Evolutionary conservation across 176 grass and related monocot species (phyloP), one percentile per base, ranked within the genome.

Genomic region (Elymus sibiricus): DNA sequence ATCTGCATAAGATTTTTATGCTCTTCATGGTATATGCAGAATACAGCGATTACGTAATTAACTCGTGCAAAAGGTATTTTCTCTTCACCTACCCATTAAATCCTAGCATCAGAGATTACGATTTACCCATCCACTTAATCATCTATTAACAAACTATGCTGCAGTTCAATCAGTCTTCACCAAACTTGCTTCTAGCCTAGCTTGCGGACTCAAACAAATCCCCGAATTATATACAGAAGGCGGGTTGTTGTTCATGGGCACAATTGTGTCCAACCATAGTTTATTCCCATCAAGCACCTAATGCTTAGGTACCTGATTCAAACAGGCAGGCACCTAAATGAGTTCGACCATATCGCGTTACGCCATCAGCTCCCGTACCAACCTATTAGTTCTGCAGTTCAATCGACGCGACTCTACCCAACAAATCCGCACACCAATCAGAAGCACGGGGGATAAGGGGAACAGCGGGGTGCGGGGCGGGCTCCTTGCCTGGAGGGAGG

Each of bases 401-500:
- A 64, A 13, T 64, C 25, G 19, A 83, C 11, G 13, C 11, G 12
- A 83, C 11, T 74, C 64, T 56, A 65, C 39, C 9, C 11, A 17
- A 19, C 68, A 28, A 42, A 75, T 73, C 53, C 82, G 22, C 11
- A 67, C 6, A 67, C 0, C 11, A 53, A 73, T 16, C 34, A 4
- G 8, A 86, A 40, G 17, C 22, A 28, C 24, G 32, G 79, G 56
- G 17, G 5, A 12, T 1, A 11, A 47, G 35, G 27, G 37, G 31
- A 79, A 7, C 42, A 59, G 16, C 53, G 22, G 55, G 15, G 16
- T 1, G 42, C 42, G 22, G 75, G 31, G 31, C 3, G 65, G 65
- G 51, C 42, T 76, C 73, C 74, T 76, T 76, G 74, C 74, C 74
- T 76, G 74, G 46, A 76, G 74, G 74, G 74, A 53, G 46, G 74